Evolutionary conservation across 1,284 basidiomycete genomes (phyloP).

Genomic region (Ceratobasidium papillatum): DNA sequence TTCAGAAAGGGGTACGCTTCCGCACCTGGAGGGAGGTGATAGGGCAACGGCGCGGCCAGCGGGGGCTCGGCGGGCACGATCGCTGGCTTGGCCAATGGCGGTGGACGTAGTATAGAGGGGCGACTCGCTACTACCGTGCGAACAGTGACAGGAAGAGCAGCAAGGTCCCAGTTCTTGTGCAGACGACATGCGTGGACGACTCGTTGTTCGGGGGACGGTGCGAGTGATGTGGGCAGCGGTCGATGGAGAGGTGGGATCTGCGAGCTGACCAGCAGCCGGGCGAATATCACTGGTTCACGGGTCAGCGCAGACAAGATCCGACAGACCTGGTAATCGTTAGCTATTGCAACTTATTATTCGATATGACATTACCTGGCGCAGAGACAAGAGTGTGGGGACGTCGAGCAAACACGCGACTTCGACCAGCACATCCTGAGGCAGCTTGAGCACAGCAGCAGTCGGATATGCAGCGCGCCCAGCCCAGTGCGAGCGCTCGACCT

Average conservation of each 20-base stretch:
- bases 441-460: neutral
- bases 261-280: neutral
- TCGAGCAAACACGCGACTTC: slow-evolving; percentile 22
- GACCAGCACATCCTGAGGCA: slow-evolving; percentile 19
- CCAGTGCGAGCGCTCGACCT: slow-evolving; percentile 3
- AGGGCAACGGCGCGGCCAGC: slow-evolving; percentile 2
- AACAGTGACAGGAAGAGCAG: slow-evolving; percentile 9
- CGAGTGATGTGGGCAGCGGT: neutral
- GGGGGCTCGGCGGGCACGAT: neutral
- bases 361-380: too few relatives aligned
- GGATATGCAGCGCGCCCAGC: slow-evolving; percentile 4
- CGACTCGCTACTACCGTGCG: neutral
- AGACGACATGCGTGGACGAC: slow-evolving; percentile 16
- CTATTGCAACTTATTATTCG: too few relatives aligned
- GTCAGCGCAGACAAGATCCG: slow-evolving; percentile 9
- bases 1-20: slow-evolving; percentile 32
- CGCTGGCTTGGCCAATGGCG: neutral
- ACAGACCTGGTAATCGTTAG: slow-evolving; percentile 4
- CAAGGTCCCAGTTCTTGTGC: slow-evolving; percentile 35
- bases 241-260: neutral
- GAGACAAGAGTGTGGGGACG: neutral
- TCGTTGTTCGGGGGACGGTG: slow-evolving; percentile 7
- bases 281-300: slow-evolving; percentile 13
- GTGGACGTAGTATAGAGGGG: neutral
- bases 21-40: slow-evolving; percentile 38